A percentile compares a stretch with the other conserved stretches of the same genome.
Conservation (phyloP, 2,329 filamentous ascomycete species). For the Fusarium transvaalense region DNA sequence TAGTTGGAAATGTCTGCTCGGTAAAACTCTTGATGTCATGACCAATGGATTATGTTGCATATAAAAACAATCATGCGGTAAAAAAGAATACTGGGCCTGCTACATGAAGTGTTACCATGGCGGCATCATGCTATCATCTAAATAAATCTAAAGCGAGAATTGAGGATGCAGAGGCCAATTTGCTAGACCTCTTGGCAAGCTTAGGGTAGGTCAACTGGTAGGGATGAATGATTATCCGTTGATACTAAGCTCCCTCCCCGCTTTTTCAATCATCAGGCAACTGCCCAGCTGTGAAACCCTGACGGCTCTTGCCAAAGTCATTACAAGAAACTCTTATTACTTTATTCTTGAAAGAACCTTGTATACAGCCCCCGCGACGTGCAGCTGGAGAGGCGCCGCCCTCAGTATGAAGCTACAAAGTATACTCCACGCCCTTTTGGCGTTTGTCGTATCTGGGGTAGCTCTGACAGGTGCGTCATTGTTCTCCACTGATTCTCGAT, state of each 20-base stretch:
- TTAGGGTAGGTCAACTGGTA: too few species aligned
- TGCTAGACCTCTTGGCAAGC: too few species aligned
- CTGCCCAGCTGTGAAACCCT: not conserved
- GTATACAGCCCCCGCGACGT: accelerated
- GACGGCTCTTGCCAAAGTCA: not conserved
- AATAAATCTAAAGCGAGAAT: too few species aligned
- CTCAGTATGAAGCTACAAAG: not conserved
- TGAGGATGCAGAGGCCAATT: too few species aligned
- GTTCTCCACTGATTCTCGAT: not conserved
- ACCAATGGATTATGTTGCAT: too few species aligned
- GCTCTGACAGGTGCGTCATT: conserved; percentile 10
- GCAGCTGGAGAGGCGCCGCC: not conserved
- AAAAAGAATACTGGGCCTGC: too few species aligned
- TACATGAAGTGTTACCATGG: too few species aligned
- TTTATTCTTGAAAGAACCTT: not conserved
- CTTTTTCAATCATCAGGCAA: not conserved
- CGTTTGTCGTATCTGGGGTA: not conserved
- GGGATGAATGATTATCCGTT: not conserved
- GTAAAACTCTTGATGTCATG: too few species aligned
- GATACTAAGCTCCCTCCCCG: not conserved
- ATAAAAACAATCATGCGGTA: too few species aligned
- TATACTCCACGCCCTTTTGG: not conserved
- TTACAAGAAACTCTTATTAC: not conserved
- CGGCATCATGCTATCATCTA: too few species aligned
- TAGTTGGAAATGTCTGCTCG: too few species aligned